Conservation (phyloP, 2,329 filamentous ascomycete genomes). For the Calonectria pauciramosa region DNA sequence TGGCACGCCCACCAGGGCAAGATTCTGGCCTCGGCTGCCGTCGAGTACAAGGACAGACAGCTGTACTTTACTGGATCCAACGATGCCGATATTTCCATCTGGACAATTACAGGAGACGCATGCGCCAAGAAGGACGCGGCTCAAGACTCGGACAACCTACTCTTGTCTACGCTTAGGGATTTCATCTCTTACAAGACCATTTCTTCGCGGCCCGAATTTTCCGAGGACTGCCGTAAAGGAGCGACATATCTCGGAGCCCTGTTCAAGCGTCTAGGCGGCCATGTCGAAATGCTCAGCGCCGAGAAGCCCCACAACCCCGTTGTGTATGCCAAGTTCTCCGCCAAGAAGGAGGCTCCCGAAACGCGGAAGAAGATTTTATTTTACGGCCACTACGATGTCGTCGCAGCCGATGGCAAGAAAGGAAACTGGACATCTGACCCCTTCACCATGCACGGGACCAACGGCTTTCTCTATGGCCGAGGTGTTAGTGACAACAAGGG, state of each 20-base stretch:
- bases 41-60: constrained; percentile 77
- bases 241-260: constrained; percentile 91
- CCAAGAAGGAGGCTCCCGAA: constrained; percentile 75
- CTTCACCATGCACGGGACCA: constrained; percentile 88
- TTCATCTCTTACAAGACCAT: constrained; percentile 95
- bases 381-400: constrained; percentile 98
- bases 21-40: constrained; percentile 86
- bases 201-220: constrained; percentile 86
- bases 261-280: constrained; percentile 92
- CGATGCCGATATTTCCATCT: constrained; percentile 89
- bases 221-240: constrained; percentile 92
- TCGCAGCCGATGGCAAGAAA: constrained; percentile 86
- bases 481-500: constrained; percentile 99
- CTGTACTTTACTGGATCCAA: constrained; percentile 96
- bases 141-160: constrained; percentile 62
- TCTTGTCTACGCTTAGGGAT: constrained; percentile 81
- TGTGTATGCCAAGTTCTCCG: constrained; percentile 90
- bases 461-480: constrained; percentile 94
- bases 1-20: constrained; percentile 91
- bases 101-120: constrained; percentile 74
- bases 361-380: constrained; percentile 90
- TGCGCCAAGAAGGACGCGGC: constrained; percentile 51
- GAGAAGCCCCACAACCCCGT: constrained; percentile 87
- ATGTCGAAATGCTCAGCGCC: constrained; percentile 91
- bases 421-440: constrained; percentile 90